Evolutionary conservation across 371 early-diverging fungal genomes (phyloP), one percentile per base, ranked within the genome.

Genomic region (Umbelopsis sp.): DNA sequence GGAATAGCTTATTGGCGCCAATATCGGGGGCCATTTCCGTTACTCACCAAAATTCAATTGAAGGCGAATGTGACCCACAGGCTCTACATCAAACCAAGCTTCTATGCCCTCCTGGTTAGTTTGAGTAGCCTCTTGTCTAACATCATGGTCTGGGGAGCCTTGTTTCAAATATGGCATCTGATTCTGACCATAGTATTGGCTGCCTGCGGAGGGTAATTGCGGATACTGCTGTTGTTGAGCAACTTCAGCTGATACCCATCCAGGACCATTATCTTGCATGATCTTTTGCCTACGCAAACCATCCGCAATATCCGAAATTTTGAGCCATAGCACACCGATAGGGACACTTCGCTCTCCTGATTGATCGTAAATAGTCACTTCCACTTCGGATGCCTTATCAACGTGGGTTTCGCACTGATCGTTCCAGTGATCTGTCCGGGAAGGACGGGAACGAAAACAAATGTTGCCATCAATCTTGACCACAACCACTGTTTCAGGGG

Each of bases 71-170:
- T 94, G 92, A 62, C 98, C 98, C 50, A 89, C 89, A 35, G 97
- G 97, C 73, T 97, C 97, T 69, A 97, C 88, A 69, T 97, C 96
- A 74, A 95, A 92, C 90, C 93, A 93, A 46, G 87, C 89, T 68
- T 92, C 88, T 62, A 93, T 88, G 50, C 94, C 93, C 10, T 87
- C 89, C 10, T 76, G 66, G 3, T 74, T 69, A 18, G 72, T 52
- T 44, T 74, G 74, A 1, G 65, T 68, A n/a, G 67, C 51, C 12
- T 24, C 35, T 3, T 52, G 72, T 16, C 70, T 69, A 18, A 9
- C 35, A 35, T 35, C 35, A 57, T 29, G 29, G 11, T 12, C 57
- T 18, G 14, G 9, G 22, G 52, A 29, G 16, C 3, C 37, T 8
- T 29, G 57, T 14, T 57, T 57, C 11, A 57, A 4, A 4, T 7